Evolutionary conservation across 2,329 filamentous ascomycete species (phyloP), one percentile per base, ranked within the genome.

Genomic region (Aspergillus pseudoviridinutans): DNA sequence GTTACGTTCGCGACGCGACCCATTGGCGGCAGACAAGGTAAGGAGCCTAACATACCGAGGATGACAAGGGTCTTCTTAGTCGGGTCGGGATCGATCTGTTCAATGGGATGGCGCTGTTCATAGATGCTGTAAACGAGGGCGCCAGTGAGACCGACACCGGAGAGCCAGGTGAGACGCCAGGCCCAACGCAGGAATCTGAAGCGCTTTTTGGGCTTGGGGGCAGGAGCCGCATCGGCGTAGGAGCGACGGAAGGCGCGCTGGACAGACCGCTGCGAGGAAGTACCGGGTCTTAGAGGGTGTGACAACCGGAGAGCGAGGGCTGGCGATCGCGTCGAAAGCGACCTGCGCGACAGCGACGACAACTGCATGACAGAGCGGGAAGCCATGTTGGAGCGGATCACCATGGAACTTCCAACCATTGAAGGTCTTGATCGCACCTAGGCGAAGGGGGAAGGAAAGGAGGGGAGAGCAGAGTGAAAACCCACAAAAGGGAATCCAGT

Each of bases 31-130:
- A 35, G 20, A 44, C 49, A 38, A 22, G 51, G 61, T 50, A 61
- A 10, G 55, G 50, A 51, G 38, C 51, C 50, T 7, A 55, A 61
- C 79, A 63, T 85, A 97, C 94, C 94, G 56, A 99, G 84, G 65
- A 99, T 87, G 50, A 99, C 94, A 56, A 99, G 83, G 10, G 92
- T 99, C 85, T 99, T 99, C 89, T 97, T 99, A 68, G 73, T 82
- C 56, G 92, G 90, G 76, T 97, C 91, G 20, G 90, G 87, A 62
- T 85, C 80, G 58, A 83, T 79, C 80, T 97, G 94, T 54, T 92
- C 88, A 46, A 83, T 82, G 9, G 93, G 93, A 75, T 96, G 84
- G 68, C 91, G 87, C 73, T 90, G 86, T 52, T 87, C 80, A 76
- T 92, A 97, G 78, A 97, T 88, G 71, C 85, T 84, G 75, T 94